Base-by-base conservation (phyloP, 768 basidiomycete species). In the Dioszegia aurantiaca region DNA sequence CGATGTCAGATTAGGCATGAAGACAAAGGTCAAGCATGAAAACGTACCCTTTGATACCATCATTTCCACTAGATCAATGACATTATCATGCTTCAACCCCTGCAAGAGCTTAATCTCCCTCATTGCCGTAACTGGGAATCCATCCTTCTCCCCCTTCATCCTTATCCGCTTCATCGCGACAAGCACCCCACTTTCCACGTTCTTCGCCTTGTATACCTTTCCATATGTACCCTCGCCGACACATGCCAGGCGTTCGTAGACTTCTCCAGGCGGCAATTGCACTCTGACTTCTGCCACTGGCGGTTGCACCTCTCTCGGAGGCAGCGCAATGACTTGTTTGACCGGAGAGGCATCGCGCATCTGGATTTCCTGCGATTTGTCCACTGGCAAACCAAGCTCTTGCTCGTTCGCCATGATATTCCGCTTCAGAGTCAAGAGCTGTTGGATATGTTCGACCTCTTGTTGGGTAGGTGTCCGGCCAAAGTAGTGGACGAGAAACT, bases 151-250 rank as follows among this genome's bases (percentile, higher is more conserved):
- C 4, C 88, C 83, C 75, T 99, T 95, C 93, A 99, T 95, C 41
- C 93, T 83, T 70, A 99, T 97, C 53, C 92, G 84, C 80, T 99
- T 99, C 63, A 99, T 78, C 17, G 95, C 95, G 37, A 97, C 92
- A 61, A 86, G 80, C 12, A 81, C 74, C 36, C 85, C 86, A n/a
- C 84, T 87, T 46, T 86, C 80, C 10, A 83, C 85, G 64, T 94
- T 92, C 59, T 85, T 83, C 2, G 94, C 94, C 77, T 99, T 99
- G 80, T 95, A 88, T 1, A 99, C 94, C 75, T 98, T 94, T 23
- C 94, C 94, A 72, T 98, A 99, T 1, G 95, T 99, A 2, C 95
- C 95, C 77, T 98, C 94, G 11, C 95, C 95, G 42, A 99, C 95
- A 69, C 97, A 93, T 46, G 84, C 87, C 24, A 98, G 81, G 60